A percentile compares a stretch with the other conserved stretches of the same genome.
Conservation (phyloP, 345 rosid species). For the Rhodamnia rubescens region DNA sequence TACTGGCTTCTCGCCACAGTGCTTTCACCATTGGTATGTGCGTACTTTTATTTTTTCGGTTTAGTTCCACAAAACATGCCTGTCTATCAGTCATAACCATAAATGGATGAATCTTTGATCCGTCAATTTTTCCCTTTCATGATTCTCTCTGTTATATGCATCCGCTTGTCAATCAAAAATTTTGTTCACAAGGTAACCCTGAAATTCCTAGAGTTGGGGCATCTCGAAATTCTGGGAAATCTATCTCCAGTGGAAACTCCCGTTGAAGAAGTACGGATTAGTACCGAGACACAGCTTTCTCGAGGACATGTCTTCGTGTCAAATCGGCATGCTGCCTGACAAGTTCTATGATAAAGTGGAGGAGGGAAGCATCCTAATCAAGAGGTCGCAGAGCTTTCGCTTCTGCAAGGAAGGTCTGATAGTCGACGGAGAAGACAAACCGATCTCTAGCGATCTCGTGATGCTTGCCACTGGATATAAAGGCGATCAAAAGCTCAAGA, state of each 20-base stretch:
- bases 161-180: background rate
- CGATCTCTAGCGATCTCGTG: constrained; percentile 11
- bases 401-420: constrained; percentile 11
- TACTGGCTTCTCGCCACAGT: constrained; percentile 8
- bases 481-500: constrained; percentile 13
- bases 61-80: background rate
- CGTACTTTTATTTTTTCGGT: background rate
- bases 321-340: constrained; percentile 6
- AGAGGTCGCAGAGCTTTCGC: constrained; percentile 6
- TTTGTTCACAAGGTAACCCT: background rate
- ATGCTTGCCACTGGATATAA: constrained; percentile 22
- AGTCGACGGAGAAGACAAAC: background rate
- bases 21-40: constrained; percentile 22
- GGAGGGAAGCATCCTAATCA: constrained; percentile 17
- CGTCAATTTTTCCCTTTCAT: background rate
- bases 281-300: constrained; percentile 14
- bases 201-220: constrained; percentile 13
- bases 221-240: constrained; percentile 13
- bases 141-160: background rate
- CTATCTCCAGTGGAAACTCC: constrained; percentile 12
- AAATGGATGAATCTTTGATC: background rate
- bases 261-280: constrained; percentile 10
- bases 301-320: constrained; percentile 7
- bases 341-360: constrained; percentile 15
- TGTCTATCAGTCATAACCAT: background rate